Conservation (phyloP, 441 rosid genomes). For the Populus hybrid region DNA sequence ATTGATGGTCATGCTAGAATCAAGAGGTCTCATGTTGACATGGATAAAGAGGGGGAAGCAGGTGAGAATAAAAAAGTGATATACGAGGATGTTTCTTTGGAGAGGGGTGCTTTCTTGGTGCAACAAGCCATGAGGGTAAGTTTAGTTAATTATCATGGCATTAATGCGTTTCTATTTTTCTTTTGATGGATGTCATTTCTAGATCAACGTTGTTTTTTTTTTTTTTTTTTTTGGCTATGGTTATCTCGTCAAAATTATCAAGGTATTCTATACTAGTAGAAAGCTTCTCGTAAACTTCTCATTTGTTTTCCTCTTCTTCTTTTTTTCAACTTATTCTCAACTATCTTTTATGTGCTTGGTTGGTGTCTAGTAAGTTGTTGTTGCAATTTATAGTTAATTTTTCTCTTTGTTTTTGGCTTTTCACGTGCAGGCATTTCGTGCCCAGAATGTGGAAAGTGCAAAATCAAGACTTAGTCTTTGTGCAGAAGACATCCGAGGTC, state of each 20-base stretch:
- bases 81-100: conserved; percentile 92
- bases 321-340: neutral
- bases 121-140: conserved; percentile 98
- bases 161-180: neutral
- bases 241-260: neutral
- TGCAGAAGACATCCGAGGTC: conserved; percentile 74
- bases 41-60: conserved; percentile 40
- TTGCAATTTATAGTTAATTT: neutral
- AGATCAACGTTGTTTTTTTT: neutral
- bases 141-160: conserved; percentile 13
- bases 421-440: conserved; percentile 65
- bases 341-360: neutral
- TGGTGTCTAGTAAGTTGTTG: neutral
- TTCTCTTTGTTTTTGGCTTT: conserved; percentile 16
- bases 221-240: neutral
- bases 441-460: conserved; percentile 88
- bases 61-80: conserved; percentile 54
- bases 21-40: conserved; percentile 59
- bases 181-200: neutral
- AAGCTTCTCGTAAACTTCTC: neutral
- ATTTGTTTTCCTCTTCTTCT: neutral
- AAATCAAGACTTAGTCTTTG: conserved; percentile 82
- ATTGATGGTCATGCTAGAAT: conserved; percentile 97
- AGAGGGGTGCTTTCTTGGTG: conserved; percentile 95
- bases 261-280: neutral